Evolutionary conservation across 2,329 filamentous ascomycete genomes (phyloP), one percentile per base, ranked within the genome.

Genomic region (Capronia coronata): DNA sequence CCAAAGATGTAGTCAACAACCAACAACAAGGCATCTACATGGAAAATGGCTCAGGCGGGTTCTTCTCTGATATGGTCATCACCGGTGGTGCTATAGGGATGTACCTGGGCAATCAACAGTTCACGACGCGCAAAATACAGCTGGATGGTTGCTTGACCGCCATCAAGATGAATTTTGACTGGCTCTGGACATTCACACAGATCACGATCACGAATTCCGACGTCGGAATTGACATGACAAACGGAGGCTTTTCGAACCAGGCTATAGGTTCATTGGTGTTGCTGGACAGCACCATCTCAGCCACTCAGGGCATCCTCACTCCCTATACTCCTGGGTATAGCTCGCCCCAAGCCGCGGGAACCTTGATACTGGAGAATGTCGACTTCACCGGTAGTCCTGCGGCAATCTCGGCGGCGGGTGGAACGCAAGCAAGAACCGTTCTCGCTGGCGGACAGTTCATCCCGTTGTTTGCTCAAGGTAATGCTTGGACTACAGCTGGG

Each of bases 401-500:
- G 13, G 74, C 71, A 10, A 65, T 76, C 2, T 61, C 68, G 45
- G 68, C 66, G 3, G 60, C 65, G 11, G 64, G 62, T 19, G 65
- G 64, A 3, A 71, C 52, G 11, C 50, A 53, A 38, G 49, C 55
- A 23, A 44, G 75, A 37, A 64, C 64, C 1, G 65, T 67, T 8
- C 63, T 74, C 8, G 58, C 63, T 18, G 69, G 69, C 8, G 66
- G 68, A 11, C 58, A 75, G 48, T 77, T 78, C 61, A 74, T 93
- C 53, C 66, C 70, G 2, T 79, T 80, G 1, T 94, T 83, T 75
- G 74, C 78, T 25, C 86, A 93, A 65, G 88, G 88, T 46, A 80
- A 81, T 48, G 72, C 78, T 43, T 87, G 89, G 67, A 72, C 61
- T 8, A 56, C 55, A 2, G 55, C 57, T 25, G 57, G 55, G 6